Conservation (phyloP, 306 rosid species). For the Malus asiatica region DNA sequence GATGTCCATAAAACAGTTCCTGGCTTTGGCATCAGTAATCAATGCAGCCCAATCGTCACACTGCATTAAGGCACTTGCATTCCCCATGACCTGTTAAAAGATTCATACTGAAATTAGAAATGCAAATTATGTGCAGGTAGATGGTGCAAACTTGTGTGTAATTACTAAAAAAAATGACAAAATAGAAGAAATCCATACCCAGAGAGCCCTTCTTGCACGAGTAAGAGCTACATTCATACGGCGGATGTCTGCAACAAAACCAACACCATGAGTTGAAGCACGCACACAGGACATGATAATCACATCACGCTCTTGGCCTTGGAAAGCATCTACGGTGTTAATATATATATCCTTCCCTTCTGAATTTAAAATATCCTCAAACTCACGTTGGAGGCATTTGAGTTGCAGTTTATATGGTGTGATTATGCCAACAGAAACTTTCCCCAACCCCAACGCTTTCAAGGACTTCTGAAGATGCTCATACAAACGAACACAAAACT, state of each 20-base stretch:
- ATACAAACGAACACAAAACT: constrained; percentile 77
- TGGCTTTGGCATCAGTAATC: constrained; percentile 68
- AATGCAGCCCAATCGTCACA: constrained; percentile 93
- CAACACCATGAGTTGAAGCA: constrained; percentile 90
- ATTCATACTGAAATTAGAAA: background rate
- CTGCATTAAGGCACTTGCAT: constrained; percentile 72
- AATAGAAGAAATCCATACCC: constrained; percentile 48
- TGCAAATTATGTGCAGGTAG: background rate
- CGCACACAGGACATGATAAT: constrained; percentile 98
- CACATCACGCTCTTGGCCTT: constrained; percentile 98
- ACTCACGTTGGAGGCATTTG: constrained; percentile 93
- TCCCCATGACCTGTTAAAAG: constrained; percentile 88
- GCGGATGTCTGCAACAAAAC: constrained; percentile 91
- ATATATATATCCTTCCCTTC: constrained; percentile 93
- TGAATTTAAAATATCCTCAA: constrained; percentile 74
- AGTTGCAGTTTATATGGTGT: constrained; percentile 97
- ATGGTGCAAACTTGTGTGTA: background rate
- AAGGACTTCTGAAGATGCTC: constrained; percentile 73
- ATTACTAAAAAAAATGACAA: background rate
- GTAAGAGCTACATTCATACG: constrained; percentile 99
- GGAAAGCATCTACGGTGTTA: constrained; percentile 97
- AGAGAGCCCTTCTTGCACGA: constrained; percentile 94
- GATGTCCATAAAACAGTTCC: constrained; percentile 83
- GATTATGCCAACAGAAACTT: constrained; percentile 82
- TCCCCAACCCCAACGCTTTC: constrained; percentile 57